Base-by-base conservation (phyloP, 768 basidiomycete species). In the Dioszegia aurantiaca region DNA sequence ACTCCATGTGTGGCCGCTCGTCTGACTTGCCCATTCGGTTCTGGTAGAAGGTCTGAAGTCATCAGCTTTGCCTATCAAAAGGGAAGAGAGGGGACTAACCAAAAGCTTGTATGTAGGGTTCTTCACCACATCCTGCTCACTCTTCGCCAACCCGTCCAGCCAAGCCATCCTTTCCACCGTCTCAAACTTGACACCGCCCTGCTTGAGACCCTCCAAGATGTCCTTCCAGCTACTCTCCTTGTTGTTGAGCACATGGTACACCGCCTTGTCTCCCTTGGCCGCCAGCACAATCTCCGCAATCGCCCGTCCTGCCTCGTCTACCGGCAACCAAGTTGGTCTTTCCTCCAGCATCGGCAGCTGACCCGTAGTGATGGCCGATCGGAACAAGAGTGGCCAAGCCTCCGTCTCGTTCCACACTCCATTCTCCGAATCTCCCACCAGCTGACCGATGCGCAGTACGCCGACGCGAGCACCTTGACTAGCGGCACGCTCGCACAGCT, bases 381-480 rank as follows among this genome's bases (percentile, higher is more conserved):
- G 77, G 77, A 81, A 78, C 79, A 81, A 80, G 37, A 82, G 67
- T 1, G 80, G 77, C 71, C 74, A 70, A 56, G 70, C 75, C 79
- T 79, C 83, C 0, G 82, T 83, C 60, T 82, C 80, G 69, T 82
- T 83, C 82, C 82, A 83, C 4, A 82, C 78, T 6, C 81, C 82
- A 41, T 75, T 65, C 27, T 76, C 53, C 0, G 81, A 79, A 59
- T 84, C 82, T 0, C 83, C 83, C 2, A 81, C 82, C 75, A 84
- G 79, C 61, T 84, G 83, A 3, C 83, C 82, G n/a, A 84, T 82
- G 14, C 83, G 72, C 58, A 82, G 57, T 0, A 80, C 77, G 16
- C 76, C 78, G 19, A 78, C 77, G 14, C 71, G 62, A 1, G 79
- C 62, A 0, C 65, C 62, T 1, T 64, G 70, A 10, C 60, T 55